Evolutionary conservation across 441 rosid genomes (phyloP), one percentile per base, ranked within the genome.

Genomic region (Omphalea diandra): DNA sequence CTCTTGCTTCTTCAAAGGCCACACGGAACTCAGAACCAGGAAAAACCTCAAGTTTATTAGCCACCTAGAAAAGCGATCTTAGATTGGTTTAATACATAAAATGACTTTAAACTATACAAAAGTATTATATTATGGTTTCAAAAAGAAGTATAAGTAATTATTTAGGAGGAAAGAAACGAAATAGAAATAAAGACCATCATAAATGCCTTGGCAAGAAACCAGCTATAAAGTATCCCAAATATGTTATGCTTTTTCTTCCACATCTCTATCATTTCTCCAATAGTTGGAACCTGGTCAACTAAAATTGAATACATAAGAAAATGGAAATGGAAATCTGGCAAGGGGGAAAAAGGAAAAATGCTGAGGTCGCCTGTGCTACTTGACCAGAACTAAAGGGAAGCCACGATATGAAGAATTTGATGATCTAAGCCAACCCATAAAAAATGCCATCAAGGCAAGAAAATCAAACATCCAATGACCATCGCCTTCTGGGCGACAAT

Each of bases 1-100:
- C 84, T 72, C 58, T 81, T 53, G 99, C 98, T 83, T 90, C 98
- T 84, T 94, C 93, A 83, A 46, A 90, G 47, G 94, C 99, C 75
- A 84, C 88, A 65, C 88, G 94, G 72, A 87, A 86, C 75, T 87
- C 88, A 50, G 96, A 83, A 52, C 97, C 90, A 72, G 99, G 98
- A 71, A 85, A 79, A 72, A 89, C 97, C 68, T 94, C 96, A 41
- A 94, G 94, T 85, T 81, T 77, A 72, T 83, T 79, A 41, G 97
- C 97, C 32, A 92, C 87, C 99, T 94, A 75, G 32, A 68, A 76
- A 69, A 68, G 62, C n/a, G n/a, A 47, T 12, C 32, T 41, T 68
- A 43, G 46, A 46, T 35, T 47, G 36, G 40, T 59, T 33, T 56
- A 29, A 73, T 35, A 26, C 65, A 52, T 3, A 52, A 59, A 32